Evolutionary conservation across 148 eudicot genomes (phyloP).

Genomic region (Rhododendron molle): DNA sequence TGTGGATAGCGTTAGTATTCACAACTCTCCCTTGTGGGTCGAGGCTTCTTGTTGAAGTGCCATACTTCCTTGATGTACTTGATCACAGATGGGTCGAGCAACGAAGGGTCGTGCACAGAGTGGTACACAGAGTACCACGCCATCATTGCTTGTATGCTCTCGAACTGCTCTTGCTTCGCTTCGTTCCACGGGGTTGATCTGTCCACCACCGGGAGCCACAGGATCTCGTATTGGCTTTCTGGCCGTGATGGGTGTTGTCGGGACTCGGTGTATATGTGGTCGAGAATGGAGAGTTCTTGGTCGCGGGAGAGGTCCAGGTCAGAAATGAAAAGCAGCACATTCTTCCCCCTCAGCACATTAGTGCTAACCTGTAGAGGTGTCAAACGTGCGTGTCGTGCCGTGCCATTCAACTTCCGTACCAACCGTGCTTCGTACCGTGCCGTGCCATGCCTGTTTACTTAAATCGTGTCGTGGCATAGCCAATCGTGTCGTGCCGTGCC

Average conservation of each 20-base stretch:
- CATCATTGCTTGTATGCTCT: conserved; percentile 54
- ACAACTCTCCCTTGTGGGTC: conserved; percentile 79
- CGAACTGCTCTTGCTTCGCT: conserved; percentile 38
- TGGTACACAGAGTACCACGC: conserved; percentile 73
- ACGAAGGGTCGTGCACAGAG: no score
- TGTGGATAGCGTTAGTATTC: conserved; percentile 61
- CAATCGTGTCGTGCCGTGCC: no score
- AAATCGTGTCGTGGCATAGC: no score
- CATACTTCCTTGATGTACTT: conserved; percentile 75
- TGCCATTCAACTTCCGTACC: no score
- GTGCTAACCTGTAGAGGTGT: conserved; percentile 31
- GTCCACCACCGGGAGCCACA: conserved; percentile 81
- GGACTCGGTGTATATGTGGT: conserved; percentile 43
- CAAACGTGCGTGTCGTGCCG: no score
- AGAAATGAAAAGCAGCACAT: conserved; percentile 66
- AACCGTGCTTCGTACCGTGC: no score
- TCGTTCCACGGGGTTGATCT: conserved; percentile 46
- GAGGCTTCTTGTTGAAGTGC: conserved; percentile 59
- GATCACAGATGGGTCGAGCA: conserved; percentile 65
- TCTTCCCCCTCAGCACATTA: conserved; percentile 64
- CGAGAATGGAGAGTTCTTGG: conserved; percentile 26
- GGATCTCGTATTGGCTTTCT: conserved; percentile 58
- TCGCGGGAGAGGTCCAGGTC: conserved; percentile 59
- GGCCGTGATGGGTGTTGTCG: conserved; percentile 19
- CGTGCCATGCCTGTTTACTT: no score